Evolutionary conservation across 441 rosid species (phyloP).

Genomic region (Arabidopsis hybrid): DNA sequence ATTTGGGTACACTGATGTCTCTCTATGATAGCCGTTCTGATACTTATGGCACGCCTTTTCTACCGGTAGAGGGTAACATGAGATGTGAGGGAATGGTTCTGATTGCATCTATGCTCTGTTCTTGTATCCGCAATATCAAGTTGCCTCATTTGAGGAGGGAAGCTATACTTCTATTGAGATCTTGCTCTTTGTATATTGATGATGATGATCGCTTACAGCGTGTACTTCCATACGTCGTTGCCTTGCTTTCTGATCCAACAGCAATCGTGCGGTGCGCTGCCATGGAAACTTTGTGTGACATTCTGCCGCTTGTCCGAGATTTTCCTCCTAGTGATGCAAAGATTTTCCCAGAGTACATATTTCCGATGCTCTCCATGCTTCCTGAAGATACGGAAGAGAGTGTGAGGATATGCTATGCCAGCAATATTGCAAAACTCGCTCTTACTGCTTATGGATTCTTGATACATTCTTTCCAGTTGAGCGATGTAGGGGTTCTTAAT

Average conservation of each 20-base stretch:
- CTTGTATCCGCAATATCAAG: slow-evolving; percentile 96
- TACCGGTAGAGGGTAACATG: slow-evolving; percentile 70
- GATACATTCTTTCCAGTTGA: slow-evolving; percentile 86
- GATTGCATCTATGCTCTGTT: slow-evolving; percentile 95
- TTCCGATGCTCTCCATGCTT: slow-evolving; percentile 99
- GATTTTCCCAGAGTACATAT: slow-evolving; percentile 95
- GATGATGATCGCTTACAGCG: slow-evolving; percentile 99
- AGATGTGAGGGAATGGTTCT: slow-evolving; percentile 98
- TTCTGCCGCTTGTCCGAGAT: slow-evolving; percentile 93
- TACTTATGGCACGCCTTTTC: slow-evolving; percentile 86
- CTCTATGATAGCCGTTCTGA: slow-evolving; percentile 87
- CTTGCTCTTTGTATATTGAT: slow-evolving; percentile 89
- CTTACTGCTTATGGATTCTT: slow-evolving; percentile 96
- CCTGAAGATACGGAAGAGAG: slow-evolving; percentile 99
- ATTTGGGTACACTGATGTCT: slow-evolving; percentile 78
- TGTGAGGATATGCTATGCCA: slow-evolving; percentile 97
- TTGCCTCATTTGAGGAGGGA: slow-evolving; percentile 95
- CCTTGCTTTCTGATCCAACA: slow-evolving; percentile 92
- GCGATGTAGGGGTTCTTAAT: slow-evolving; percentile 86
- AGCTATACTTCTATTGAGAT: slow-evolving; percentile 81
- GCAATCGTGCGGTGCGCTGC: slow-evolving; percentile 99
- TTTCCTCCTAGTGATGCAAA: slow-evolving; percentile 99
- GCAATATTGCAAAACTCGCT: slow-evolving; percentile 94
- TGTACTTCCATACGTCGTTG: slow-evolving; percentile 90
- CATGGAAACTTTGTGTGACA: slow-evolving; percentile 90